Percentiles rank a stretch among this genome's conserved stretches.
Conservation (phyloP, 148 eudicot species). For the Polygonum maritimum region DNA sequence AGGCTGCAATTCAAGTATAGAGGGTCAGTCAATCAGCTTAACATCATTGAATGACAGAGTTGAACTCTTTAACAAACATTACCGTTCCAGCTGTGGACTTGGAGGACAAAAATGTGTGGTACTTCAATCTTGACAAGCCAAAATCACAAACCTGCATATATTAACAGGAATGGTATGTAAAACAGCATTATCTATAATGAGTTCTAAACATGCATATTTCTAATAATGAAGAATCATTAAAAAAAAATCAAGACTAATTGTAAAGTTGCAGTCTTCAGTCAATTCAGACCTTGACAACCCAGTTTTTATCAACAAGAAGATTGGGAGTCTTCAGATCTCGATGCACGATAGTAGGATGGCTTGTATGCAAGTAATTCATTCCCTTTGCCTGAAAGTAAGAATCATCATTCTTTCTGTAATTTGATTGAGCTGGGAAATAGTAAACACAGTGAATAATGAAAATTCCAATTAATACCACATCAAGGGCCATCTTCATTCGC, state of each 20-base stretch:
- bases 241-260: neutral
- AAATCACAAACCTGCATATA: constrained; percentile 81
- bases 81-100: constrained; percentile 9
- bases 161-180: neutral
- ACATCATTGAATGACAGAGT: neutral
- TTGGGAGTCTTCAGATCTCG: constrained; percentile 95
- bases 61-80: constrained; percentile 8
- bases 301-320: constrained; percentile 92
- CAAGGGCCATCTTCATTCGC: constrained; percentile 89
- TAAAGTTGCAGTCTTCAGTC: neutral
- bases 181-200: neutral
- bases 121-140: constrained; percentile 89
- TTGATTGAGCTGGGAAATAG: neutral
- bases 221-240: neutral
- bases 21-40: neutral
- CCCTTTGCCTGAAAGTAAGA: constrained; percentile 72
- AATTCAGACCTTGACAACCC: constrained; percentile 82
- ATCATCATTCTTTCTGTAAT: neutral
- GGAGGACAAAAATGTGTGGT: constrained; percentile 58
- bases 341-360: constrained; percentile 89
- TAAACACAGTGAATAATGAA: neutral
- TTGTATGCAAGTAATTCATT: constrained; percentile 92
- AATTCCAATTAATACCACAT: constrained; percentile 58
- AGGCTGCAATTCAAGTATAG: constrained; percentile 39
- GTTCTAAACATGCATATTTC: neutral